A percentile compares a stretch with the other conserved stretches of the same genome.
phyloP scores from a whole-genome alignment of 2,329 filamentous ascomycete genomes.

The Talaromyces amestolkiae region DNA sequence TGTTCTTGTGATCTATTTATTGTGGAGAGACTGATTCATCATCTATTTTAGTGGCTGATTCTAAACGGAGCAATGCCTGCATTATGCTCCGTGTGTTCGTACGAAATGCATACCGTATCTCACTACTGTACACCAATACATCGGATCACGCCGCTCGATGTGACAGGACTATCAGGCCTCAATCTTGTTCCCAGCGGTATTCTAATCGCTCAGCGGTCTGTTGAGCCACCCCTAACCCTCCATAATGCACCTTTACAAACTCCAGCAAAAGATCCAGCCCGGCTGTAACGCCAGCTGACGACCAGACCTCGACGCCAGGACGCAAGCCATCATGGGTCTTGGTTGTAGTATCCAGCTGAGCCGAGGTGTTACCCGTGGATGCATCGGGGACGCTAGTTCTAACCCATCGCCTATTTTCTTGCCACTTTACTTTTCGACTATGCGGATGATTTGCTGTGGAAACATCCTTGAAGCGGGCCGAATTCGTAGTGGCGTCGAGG shows the following conservation, averaged over 20 bases:
- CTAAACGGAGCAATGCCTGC: not conserved
- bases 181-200: slow-evolving; percentile 7
- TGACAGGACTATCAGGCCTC: not conserved
- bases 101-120: not conserved
- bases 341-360: not conserved
- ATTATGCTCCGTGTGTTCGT: not conserved
- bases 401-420: slow-evolving; percentile 8
- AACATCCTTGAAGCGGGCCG: slow-evolving; percentile 12
- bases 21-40: not conserved
- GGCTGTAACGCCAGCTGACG: slow-evolving; percentile 13
- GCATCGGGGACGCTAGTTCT: slow-evolving; percentile 8
- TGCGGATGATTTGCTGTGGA: slow-evolving; percentile 12
- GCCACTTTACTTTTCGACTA: slow-evolving; percentile 13
- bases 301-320: slow-evolving; percentile 10
- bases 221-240: not conserved
- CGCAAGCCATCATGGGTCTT: not conserved
- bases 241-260: slow-evolving; percentile 12
- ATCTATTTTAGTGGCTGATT: not conserved
- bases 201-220: slow-evolving; percentile 10
- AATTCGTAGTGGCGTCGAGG: slow-evolving; percentile 14
- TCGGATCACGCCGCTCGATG: not conserved
- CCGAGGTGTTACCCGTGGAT: not conserved
- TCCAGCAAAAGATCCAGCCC: slow-evolving; percentile 12
- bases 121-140: not conserved
- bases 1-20: not conserved